Evolutionary conservation across 2,329 filamentous ascomycete species (phyloP), one percentile per base, ranked within the genome.

Genomic region (Botrytis squamosa): DNA sequence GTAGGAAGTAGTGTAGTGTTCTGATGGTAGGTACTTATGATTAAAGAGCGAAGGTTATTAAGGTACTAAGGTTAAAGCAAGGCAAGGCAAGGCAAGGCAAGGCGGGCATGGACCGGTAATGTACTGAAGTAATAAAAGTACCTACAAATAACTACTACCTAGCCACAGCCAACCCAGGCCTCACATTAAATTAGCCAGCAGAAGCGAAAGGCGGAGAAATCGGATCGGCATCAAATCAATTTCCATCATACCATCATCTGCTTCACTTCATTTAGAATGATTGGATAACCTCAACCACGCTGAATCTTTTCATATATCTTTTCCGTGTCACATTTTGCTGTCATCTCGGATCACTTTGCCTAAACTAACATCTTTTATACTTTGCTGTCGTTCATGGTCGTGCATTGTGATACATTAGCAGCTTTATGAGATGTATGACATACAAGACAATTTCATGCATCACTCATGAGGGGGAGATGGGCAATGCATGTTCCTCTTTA

Each of bases 221-320:
- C 52, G 52, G 52, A 57, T 71, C 69, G 69, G 69, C 59, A 71
- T 55, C n/a, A 57, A 57, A 57, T 29, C 52, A 57, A 57, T 57
- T 57, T 57, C 52, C 52, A 29, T 57, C 69, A 64, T 71, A 64
- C 64, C 69, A 71, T 64, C 55, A 64, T 52, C 29, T 67, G 33
- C 42, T 16, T 57, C 38, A 29, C 49, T 57, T 67, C 57, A 29
- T 20, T 62, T 42, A 22, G 16, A 42, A 44, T 67, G 70, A 72
- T 72, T 67, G 70, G 62, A 38, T 16, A 9, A 67, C 12, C 49
- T 29, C n/a, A 57, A 29, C 52, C 44, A 46, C 12, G 57, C 62
- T n/a, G 16, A 67, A 20, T 20, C 46, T 57, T 57, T 25, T n/a
- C 9, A 18, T 18, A 40, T 42, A 16, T n/a, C 22, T 9, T 38